Conservation (phyloP, 257 asterid genomes). For the Ehretia macrophylla region DNA sequence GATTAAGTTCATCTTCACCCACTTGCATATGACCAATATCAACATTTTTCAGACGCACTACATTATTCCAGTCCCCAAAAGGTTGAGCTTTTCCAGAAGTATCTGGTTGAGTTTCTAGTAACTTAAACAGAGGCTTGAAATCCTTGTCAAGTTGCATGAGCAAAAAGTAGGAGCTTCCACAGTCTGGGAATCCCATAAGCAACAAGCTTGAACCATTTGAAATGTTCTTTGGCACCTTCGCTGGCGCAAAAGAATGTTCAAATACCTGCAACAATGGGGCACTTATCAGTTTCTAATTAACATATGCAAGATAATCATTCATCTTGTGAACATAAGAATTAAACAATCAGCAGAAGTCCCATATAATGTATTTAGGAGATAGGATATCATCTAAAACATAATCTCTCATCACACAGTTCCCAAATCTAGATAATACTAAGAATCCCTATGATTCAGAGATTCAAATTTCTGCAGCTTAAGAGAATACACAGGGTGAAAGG, state of each 20-base stretch:
- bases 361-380: too few relatives aligned
- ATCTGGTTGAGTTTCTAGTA: constrained; percentile 75
- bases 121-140: constrained; percentile 80
- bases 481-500: too few relatives aligned
- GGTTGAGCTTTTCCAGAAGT: constrained; percentile 57
- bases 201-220: constrained; percentile 63
- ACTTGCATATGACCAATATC: constrained; percentile 75
- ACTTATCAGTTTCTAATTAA: constrained; percentile 4
- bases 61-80: constrained; percentile 56
- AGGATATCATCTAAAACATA: too few relatives aligned
- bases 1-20: constrained; percentile 74
- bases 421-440: too few relatives aligned
- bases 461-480: too few relatives aligned
- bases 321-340: too few relatives aligned
- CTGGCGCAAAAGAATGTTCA: constrained; percentile 70
- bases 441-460: too few relatives aligned
- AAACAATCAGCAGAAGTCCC: too few relatives aligned
- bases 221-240: constrained; percentile 71
- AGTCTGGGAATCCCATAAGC: constrained; percentile 94
- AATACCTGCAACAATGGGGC: constrained; percentile 56
- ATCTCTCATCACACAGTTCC: too few relatives aligned
- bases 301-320: too few relatives aligned
- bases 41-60: constrained; percentile 57
- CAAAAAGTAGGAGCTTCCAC: constrained; percentile 83
- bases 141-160: constrained; percentile 91